These are phyloP conservation scores for Gremmenia infestans DNA, from an alignment of 2,329 filamentous ascomycete genomes.

Conservation along the genomic window DNA sequence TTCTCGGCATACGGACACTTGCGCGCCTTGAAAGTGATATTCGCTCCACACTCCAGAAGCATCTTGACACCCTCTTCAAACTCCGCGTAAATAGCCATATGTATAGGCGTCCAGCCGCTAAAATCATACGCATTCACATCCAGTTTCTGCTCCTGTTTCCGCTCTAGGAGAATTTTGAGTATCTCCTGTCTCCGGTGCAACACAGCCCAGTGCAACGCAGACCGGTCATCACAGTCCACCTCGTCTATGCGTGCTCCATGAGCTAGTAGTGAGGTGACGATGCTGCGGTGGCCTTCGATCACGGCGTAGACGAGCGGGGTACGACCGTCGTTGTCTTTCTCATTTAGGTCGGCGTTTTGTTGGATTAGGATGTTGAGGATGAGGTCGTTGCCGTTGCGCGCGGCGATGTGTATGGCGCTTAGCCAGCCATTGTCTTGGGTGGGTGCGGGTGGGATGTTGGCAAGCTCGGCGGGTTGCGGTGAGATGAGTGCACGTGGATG, in stretches of 20 bases:
- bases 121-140: neutral
- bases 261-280: slow-evolving; percentile 1
- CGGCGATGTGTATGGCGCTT: slow-evolving; percentile 5
- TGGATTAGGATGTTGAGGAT: slow-evolving; percentile 6
- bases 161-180: neutral
- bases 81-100: neutral
- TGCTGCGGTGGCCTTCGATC: slow-evolving; percentile 1
- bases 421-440: neutral
- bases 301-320: slow-evolving; percentile 6
- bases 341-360: slow-evolving; percentile 2
- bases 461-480: neutral
- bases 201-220: neutral
- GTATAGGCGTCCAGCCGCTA: neutral
- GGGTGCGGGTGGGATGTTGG: neutral
- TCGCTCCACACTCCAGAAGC: neutral
- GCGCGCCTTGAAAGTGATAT: neutral
- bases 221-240: neutral
- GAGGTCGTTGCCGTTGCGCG: neutral
- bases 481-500: neutral
- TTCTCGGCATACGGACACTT: neutral
- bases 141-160: neutral
- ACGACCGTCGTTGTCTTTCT: neutral
- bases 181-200: neutral
- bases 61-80: neutral
- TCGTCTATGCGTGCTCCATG: slow-evolving; percentile 2